Evolutionary conservation across 2,329 filamentous ascomycete species (phyloP).

Genomic region (Penicillium thymicola): DNA sequence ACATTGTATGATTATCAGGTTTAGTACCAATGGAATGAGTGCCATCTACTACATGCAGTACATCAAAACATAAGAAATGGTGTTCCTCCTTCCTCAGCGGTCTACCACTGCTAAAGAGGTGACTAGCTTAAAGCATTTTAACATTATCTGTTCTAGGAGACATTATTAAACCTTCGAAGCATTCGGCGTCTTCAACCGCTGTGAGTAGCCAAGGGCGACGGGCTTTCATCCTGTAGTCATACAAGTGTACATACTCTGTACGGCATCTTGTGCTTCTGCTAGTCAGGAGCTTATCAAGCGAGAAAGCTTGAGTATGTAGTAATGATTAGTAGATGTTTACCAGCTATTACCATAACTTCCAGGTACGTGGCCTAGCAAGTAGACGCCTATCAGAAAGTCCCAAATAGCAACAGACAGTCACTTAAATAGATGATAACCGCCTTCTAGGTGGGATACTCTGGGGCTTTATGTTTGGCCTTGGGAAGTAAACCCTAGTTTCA

Average conservation of each 20-base stretch:
- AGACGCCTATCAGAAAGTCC: not conserved
- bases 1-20: conserved; percentile 15
- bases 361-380: too few species aligned
- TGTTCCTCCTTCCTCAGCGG: not conserved
- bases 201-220: not conserved
- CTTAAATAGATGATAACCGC: not conserved
- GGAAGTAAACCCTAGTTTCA: not conserved
- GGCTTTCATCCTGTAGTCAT: not conserved
- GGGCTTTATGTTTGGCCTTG: not conserved
- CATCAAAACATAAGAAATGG: too few species aligned
- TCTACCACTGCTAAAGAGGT: too few species aligned
- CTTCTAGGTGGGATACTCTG: not conserved
- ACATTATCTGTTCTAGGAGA: not conserved
- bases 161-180: too few species aligned
- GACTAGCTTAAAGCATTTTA: not conserved
- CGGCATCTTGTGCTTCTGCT: not conserved
- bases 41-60: not conserved
- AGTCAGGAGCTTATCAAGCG: not conserved
- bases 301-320: not conserved
- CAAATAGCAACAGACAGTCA: not conserved
- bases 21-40: conserved; percentile 4
- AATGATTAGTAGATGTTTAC: not conserved
- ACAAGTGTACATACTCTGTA: not conserved
- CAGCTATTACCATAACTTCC: not conserved
- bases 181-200: not conserved